These are phyloP conservation scores for Nannizzia gypsea DNA, from an alignment of 2,329 filamentous ascomycete species.

Conservation along the genomic window DNA sequence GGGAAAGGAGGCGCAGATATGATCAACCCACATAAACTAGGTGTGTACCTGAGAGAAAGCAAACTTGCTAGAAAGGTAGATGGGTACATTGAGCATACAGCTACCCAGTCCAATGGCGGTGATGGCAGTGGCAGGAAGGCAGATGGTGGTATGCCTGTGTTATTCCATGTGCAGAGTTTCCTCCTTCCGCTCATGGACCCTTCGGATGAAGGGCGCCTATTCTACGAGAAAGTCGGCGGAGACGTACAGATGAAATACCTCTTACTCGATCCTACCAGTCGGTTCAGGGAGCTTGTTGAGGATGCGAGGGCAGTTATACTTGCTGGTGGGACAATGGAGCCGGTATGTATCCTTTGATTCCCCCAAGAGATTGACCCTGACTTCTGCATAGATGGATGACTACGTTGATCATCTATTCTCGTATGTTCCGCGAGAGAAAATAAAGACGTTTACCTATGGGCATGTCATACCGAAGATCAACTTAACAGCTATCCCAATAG, in stretches of 20 bases:
- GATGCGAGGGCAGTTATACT: conserved; percentile 78
- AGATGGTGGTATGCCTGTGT: conserved; percentile 37
- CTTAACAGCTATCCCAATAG: conserved; percentile 65
- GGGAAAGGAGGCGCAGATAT: conserved; percentile 60
- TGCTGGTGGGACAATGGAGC: conserved; percentile 94
- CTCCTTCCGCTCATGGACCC: conserved; percentile 77
- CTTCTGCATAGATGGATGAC: conserved; percentile 54
- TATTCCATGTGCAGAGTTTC: conserved; percentile 56
- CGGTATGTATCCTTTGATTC: conserved; percentile 34
- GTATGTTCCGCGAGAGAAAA: conserved; percentile 48
- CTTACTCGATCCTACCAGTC: conserved; percentile 78
- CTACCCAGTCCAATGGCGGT: conserved; percentile 15
- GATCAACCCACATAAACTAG: conserved; percentile 83
- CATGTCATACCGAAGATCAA: conserved; percentile 82
- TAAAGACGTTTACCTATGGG: conserved; percentile 79
- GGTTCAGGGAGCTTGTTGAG: conserved; percentile 78
- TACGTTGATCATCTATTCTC: conserved; percentile 81
- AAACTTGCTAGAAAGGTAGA: conserved; percentile 92
- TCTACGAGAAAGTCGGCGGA: conserved; percentile 39
- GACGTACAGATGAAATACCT: conserved; percentile 64
- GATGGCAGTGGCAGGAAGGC: conserved; percentile 8
- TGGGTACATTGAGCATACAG: conserved; percentile 58
- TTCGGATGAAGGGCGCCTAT: conserved; percentile 53
- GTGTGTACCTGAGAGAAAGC: conserved; percentile 78
- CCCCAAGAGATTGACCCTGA: not conserved